Base-by-base conservation (phyloP, 106 monocot genomes). In the Apostasia ramifera region DNA sequence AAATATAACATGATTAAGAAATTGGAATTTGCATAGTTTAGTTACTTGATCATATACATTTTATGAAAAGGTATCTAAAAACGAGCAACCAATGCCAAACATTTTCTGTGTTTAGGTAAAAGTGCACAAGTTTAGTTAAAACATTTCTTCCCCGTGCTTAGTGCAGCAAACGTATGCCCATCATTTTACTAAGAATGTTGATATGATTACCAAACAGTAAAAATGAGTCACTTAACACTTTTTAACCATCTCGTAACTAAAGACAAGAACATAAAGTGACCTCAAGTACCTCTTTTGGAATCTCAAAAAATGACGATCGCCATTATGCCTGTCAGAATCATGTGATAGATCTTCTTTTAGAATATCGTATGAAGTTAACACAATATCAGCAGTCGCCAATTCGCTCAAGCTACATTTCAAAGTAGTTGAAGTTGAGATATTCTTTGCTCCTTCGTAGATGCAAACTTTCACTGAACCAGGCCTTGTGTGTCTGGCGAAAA, bases 281-380 rank as follows among this genome's bases (percentile, higher is more conserved):
- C 65, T 48, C 14, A 48, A 48, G 26, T 80, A 89, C 97, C 84
- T 87, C 77, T 97, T 98, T 71, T 85, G 82, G 63, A 87, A 98
- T 73, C 97, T 89, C 84, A 98, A 75, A 70, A 84, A 80, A 53
- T 78, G 87, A 53, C 97, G 87, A 71, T 98, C 92, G 53, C 91
- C 95, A 71, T 86, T 78, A 77, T 91, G 82, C 62, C 89, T 80
- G 70, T 92, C 97, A 75, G 83, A 90, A 83, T 98, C 97, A 87
- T 98, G 97, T 73, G 97, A 92, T 52, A 98, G 68, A 70, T 98
- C 97, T 78, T 92, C 97, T 74, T 87, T 98, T 46, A 98, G 69
- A 8, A 92, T 81, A 79, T 98, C 92, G 76, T 92, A 98, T 65
- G 92, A 92, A 51, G 97, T 90, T 70, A 98, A 74, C 9, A 98